phyloP scores from a whole-genome alignment of 2,329 filamentous ascomycete genomes.

The Magnaporthales sp. region DNA sequence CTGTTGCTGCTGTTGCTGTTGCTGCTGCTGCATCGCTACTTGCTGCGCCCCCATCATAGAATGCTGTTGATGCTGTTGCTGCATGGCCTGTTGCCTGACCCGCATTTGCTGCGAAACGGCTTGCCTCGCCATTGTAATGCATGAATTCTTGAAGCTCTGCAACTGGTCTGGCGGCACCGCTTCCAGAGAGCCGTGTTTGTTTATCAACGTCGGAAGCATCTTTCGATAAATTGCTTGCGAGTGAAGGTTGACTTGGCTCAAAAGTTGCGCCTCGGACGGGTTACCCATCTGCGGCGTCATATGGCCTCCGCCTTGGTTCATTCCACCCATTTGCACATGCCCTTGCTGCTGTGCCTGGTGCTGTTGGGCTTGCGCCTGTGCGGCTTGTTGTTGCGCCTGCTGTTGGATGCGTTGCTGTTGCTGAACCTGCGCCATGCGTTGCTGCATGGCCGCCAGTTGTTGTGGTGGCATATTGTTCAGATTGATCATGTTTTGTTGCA shows the following conservation, averaged over 20 bases:
- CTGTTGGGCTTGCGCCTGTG: constrained; percentile 16
- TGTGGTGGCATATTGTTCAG: constrained; percentile 21
- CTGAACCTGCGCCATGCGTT: constrained; percentile 18
- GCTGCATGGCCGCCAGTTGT: constrained; percentile 15
- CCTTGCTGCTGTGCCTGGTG: constrained; percentile 21
- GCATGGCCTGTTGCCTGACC: constrained; percentile 14
- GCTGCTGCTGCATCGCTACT: constrained; percentile 22
- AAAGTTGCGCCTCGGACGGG: constrained; percentile 7
- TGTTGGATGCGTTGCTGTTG: constrained; percentile 17
- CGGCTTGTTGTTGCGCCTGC: constrained; percentile 18
- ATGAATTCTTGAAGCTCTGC: constrained; percentile 34
- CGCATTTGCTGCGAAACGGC: constrained; percentile 14
- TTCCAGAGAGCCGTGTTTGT: constrained; percentile 28
- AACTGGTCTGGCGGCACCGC: constrained; percentile 37
- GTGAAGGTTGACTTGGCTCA: background rate
- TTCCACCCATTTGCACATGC: constrained; percentile 18
- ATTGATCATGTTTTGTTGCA: constrained; percentile 24
- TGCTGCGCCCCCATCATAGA: constrained; percentile 19
- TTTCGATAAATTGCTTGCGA: constrained; percentile 25
- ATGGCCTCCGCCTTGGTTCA: constrained; percentile 7
- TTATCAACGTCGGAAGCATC: constrained; percentile 23
- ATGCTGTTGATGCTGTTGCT: constrained; percentile 12
- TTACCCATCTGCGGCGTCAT: constrained; percentile 6
- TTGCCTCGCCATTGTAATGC: constrained; percentile 27
- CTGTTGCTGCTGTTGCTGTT: constrained; percentile 19